Percentiles rank a stretch among this genome's conserved stretches.
Conservation (phyloP, 352 stramenopile species). For the Pythium chondricola region DNA sequence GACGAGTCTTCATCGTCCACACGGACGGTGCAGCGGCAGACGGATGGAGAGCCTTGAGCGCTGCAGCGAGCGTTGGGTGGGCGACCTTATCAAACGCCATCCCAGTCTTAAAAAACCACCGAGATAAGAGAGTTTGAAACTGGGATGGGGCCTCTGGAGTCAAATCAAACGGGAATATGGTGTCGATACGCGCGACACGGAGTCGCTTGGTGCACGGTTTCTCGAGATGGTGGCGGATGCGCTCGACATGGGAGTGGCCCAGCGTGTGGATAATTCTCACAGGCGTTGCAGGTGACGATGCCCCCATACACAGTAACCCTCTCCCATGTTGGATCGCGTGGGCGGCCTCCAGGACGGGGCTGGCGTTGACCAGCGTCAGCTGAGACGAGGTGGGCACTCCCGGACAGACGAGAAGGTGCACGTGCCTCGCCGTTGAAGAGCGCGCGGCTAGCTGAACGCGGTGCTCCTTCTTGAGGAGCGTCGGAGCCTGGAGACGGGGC, state of each 20-base stretch:
- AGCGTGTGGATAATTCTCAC: conserved; percentile 1
- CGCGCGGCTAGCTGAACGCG: too few species aligned
- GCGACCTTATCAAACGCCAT: conserved; percentile 1
- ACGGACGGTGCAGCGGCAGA: not conserved
- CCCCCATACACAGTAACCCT: not conserved
- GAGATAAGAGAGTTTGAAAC: not conserved
- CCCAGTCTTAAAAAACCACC: not conserved
- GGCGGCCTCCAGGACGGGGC: not conserved
- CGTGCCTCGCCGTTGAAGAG: too few species aligned
- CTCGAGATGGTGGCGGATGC: not conserved
- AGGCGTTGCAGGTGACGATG: not conserved
- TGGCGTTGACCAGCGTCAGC: too few species aligned
- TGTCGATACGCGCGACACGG: not conserved
- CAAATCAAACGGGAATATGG: not conserved
- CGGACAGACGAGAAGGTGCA: too few species aligned
- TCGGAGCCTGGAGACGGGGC: too few species aligned
- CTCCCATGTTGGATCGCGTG: not conserved
- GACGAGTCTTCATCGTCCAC: not conserved
- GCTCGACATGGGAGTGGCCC: too few species aligned
- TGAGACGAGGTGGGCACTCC: too few species aligned
- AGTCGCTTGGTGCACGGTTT: not conserved
- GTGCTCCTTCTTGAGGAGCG: too few species aligned
- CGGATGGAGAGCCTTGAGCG: not conserved
- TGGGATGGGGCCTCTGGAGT: not conserved
- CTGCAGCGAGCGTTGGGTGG: too few species aligned